Evolutionary conservation across 2,329 filamentous ascomycete genomes (phyloP).

Genomic region (Neocatenulostroma microsporum): DNA sequence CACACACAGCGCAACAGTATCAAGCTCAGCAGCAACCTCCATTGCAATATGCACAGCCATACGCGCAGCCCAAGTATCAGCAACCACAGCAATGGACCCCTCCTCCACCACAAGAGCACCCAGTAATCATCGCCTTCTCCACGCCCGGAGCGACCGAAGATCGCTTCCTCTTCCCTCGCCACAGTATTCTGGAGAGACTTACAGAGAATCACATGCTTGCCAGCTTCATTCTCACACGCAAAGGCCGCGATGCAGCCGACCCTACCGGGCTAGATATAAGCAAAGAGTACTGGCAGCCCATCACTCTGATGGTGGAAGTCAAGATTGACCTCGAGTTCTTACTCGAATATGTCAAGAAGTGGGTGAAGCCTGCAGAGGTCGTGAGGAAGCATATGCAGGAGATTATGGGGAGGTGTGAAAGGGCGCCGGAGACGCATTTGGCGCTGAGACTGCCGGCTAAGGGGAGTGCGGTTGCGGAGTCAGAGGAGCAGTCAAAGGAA

Average conservation of each 20-base stretch:
- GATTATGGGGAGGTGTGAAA: slow-evolving; percentile 49
- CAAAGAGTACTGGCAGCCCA: slow-evolving; percentile 69
- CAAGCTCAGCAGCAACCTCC: slow-evolving; percentile 2
- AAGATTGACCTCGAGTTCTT: slow-evolving; percentile 45
- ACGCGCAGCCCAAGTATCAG: slow-evolving; percentile 8
- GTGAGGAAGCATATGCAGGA: slow-evolving; percentile 50
- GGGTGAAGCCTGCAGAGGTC: slow-evolving; percentile 48
- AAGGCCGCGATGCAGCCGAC: slow-evolving; percentile 51
- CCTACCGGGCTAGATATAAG: slow-evolving; percentile 28
- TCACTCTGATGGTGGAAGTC: slow-evolving; percentile 53
- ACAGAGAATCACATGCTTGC: slow-evolving; percentile 51
- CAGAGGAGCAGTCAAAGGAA: slow-evolving; percentile 20
- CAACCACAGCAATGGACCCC: slow-evolving; percentile 17
- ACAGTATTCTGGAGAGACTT: slow-evolving; percentile 65
- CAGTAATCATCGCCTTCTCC: slow-evolving; percentile 62
- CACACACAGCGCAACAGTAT: no score
- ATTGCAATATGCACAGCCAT: no score
- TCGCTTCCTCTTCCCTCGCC: slow-evolving; percentile 69
- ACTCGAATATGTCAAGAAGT: slow-evolving; percentile 48
- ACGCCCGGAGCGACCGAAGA: slow-evolving; percentile 55
- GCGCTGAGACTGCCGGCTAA: slow-evolving; percentile 47
- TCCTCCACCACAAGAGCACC: slow-evolving; percentile 46
- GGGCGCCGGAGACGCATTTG: slow-evolving; percentile 49
- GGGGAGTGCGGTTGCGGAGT: slow-evolving; percentile 12
- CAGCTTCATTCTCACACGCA: slow-evolving; percentile 70